Conservation (phyloP, 2,329 filamentous ascomycete species). For the Xylaria hypoxylon region DNA sequence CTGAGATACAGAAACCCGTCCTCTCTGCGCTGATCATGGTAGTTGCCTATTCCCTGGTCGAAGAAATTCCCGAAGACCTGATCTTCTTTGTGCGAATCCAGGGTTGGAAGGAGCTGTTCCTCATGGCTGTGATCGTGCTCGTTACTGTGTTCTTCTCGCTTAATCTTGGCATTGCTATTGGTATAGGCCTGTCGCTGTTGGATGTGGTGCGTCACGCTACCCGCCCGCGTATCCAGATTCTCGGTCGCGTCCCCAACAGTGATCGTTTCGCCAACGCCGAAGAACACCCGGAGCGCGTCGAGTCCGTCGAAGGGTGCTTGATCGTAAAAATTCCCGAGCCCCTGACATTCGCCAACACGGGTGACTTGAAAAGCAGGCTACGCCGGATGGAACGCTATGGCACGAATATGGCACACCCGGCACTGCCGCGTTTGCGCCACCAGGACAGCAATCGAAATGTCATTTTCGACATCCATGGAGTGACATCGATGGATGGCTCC, state of each 20-base stretch:
- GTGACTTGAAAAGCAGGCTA: slow-evolving; percentile 86
- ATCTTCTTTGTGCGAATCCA: slow-evolving; percentile 87
- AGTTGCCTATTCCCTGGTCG: slow-evolving; percentile 92
- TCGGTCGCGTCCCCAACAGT: slow-evolving; percentile 88
- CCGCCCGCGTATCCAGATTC: slow-evolving; percentile 92
- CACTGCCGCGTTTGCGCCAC: slow-evolving; percentile 80
- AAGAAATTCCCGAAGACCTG: slow-evolving; percentile 94
- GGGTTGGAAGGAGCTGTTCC: slow-evolving; percentile 84
- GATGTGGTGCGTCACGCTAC: slow-evolving; percentile 92
- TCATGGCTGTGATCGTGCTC: slow-evolving; percentile 92
- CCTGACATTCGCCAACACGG: slow-evolving; percentile 96
- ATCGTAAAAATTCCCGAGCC: slow-evolving; percentile 99
- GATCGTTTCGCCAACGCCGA: slow-evolving; percentile 88
- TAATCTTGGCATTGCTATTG: slow-evolving; percentile 91
- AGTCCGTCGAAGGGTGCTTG: slow-evolving; percentile 90
- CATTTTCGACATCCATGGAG: slow-evolving; percentile 98
- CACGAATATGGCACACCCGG: slow-evolving; percentile 85
- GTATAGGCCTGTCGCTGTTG: slow-evolving; percentile 89
- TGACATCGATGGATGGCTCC: slow-evolving; percentile 92
- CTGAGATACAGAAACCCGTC: slow-evolving; percentile 80
- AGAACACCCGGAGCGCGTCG: slow-evolving; percentile 76
- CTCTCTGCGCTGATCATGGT: slow-evolving; percentile 94
- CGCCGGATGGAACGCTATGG: slow-evolving; percentile 89
- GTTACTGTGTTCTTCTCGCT: slow-evolving; percentile 96
- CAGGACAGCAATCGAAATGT: slow-evolving; percentile 90